Percentiles rank a stretch among this genome's conserved stretches.
These are phyloP conservation scores for Tuber calosporum DNA, from an alignment of 495 filamentous ascomycete species.

Conservation along the genomic window DNA sequence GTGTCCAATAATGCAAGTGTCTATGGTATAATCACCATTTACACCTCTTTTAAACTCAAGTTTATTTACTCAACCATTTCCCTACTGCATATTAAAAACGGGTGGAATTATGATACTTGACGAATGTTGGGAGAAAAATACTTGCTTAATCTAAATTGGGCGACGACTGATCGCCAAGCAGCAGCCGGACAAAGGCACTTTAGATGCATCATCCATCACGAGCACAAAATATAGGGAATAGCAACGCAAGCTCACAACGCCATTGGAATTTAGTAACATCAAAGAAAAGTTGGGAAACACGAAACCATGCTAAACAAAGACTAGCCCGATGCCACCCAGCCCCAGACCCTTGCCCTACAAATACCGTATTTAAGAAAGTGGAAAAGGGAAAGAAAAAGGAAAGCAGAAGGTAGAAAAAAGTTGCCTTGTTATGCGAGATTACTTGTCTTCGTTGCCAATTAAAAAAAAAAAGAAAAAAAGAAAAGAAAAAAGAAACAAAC, in stretches of 20 bases:
- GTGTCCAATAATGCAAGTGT: background rate
- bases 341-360: background rate
- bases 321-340: background rate
- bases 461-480: background rate
- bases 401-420: background rate
- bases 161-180: background rate
- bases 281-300: background rate
- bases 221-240: background rate
- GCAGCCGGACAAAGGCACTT: background rate
- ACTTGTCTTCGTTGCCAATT: background rate
- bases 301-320: slow-evolving; percentile 3
- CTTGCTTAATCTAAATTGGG: background rate
- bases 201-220: background rate
- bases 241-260: background rate
- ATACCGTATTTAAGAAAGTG: slow-evolving; percentile 1
- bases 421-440: background rate
- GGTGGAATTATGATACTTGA: background rate
- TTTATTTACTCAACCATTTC: background rate
- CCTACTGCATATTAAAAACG: background rate
- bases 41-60: background rate
- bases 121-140: background rate
- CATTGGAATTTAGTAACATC: slow-evolving; percentile 2
- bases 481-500: background rate
- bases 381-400: background rate
- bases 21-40: background rate